A percentile compares a stretch with the other conserved stretches of the same genome.
These are phyloP conservation scores for Lanmaoa pseudosensibilis DNA, from an alignment of 768 basidiomycete species.

Conservation along the genomic window DNA sequence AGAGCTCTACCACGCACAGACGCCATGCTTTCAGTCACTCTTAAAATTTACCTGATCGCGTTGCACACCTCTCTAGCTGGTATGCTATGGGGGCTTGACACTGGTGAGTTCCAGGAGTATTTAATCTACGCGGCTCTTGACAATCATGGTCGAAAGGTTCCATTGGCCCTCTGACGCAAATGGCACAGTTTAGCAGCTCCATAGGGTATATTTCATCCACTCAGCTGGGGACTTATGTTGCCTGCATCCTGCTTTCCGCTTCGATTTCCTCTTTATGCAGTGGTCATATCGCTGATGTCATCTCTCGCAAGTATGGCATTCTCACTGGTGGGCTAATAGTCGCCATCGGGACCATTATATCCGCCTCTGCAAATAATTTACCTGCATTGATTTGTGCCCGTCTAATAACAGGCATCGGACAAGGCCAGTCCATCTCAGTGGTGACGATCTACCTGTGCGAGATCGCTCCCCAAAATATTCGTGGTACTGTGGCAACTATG, in stretches of 20 bases:
- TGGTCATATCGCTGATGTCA: conserved; percentile 45
- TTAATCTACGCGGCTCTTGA: not conserved
- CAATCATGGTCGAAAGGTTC: conserved; percentile 19
- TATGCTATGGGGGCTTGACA: conserved; percentile 35
- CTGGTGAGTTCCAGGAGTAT: conserved; percentile 15
- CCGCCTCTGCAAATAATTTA: conserved; percentile 36
- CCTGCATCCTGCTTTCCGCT: conserved; percentile 44
- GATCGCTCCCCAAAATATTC: conserved; percentile 42
- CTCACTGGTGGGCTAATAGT: conserved; percentile 43
- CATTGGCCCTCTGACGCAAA: conserved; percentile 48
- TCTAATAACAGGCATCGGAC: conserved; percentile 46
- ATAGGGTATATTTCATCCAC: conserved; percentile 39
- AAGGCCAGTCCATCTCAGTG: conserved; percentile 46
- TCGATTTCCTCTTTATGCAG: conserved; percentile 39
- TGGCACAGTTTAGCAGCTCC: conserved; percentile 42
- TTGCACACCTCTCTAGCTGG: conserved; percentile 27
- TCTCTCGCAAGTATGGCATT: conserved; percentile 48
- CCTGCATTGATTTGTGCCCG: conserved; percentile 44
- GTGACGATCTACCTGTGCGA: conserved; percentile 43
- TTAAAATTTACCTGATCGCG: conserved; percentile 29
- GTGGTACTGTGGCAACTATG: conserved; percentile 41
- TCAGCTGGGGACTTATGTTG: conserved; percentile 45
- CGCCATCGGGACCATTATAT: conserved; percentile 42
- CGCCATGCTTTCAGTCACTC: conserved; percentile 15
- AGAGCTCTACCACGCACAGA: not conserved